These are phyloP conservation scores for Botrytis squamosa DNA, from an alignment of 2,329 filamentous ascomycete species.

Conservation along the genomic window DNA sequence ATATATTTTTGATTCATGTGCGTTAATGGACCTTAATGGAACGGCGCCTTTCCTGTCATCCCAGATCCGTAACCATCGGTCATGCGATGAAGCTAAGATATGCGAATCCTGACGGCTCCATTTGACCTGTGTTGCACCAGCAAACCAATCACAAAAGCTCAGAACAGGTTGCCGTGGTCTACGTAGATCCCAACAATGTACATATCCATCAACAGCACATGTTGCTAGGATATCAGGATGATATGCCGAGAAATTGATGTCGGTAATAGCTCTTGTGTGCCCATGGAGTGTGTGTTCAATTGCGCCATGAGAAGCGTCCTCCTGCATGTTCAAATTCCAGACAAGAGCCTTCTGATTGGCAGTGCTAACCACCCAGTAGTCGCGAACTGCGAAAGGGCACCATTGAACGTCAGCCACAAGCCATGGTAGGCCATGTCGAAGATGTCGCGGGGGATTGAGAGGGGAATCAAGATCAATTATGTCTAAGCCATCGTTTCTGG, in stretches of 20 bases:
- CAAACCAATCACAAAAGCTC: conserved; percentile 89
- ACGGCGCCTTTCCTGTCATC: conserved; percentile 77
- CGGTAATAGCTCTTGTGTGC: conserved; percentile 85
- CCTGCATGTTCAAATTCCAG: conserved; percentile 79
- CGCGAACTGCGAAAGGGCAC: conserved; percentile 86
- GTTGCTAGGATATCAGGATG: conserved; percentile 87
- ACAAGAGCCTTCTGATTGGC: conserved; percentile 93
- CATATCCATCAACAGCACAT: conserved; percentile 88
- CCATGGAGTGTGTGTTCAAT: conserved; percentile 88
- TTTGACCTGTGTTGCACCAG: conserved; percentile 91
- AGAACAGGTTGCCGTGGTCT: conserved; percentile 69
- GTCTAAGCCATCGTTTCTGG: conserved; percentile 72
- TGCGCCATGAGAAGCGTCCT: conserved; percentile 64
- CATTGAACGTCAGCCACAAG: conserved; percentile 94
- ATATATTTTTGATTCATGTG: conserved; percentile 91
- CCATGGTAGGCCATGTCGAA: conserved; percentile 88
- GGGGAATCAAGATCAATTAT: conserved; percentile 91
- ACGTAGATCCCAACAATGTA: conserved; percentile 89
- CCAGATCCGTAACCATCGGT: conserved; percentile 85
- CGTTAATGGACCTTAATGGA: conserved; percentile 79
- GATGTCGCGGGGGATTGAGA: conserved; percentile 79
- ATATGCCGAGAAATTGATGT: conserved; percentile 94
- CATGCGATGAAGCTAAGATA: conserved; percentile 86
- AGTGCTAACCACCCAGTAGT: conserved; percentile 92
- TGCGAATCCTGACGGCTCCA: conserved; percentile 87